Percentiles rank a stretch among this genome's conserved stretches.
Evolutionary conservation across 805 yeast species (phyloP).

Genomic region (Saccharomycopsis sp.): DNA sequence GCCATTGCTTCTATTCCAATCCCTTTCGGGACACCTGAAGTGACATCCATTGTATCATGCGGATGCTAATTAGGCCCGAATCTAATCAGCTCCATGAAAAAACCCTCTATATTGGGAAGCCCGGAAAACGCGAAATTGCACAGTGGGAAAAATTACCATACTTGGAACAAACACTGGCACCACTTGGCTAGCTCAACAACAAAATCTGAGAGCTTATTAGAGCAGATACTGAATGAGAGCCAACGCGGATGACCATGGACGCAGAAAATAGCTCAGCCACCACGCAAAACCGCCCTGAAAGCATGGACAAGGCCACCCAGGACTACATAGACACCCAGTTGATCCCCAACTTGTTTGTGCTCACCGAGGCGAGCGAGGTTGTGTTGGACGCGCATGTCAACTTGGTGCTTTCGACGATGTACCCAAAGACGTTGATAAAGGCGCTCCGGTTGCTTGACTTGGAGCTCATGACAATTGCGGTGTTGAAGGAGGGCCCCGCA

Average conservation of each 20-base stretch:
- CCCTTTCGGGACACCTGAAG: no score
- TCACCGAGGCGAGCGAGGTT: background rate
- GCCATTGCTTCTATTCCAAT: no score
- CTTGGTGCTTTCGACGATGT: slow-evolving; percentile 3
- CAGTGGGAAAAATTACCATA: background rate
- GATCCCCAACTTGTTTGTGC: background rate
- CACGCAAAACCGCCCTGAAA: no score
- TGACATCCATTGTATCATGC: no score
- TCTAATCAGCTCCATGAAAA: no score
- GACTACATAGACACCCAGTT: background rate
- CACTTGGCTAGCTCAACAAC: no score
- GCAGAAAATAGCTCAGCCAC: background rate
- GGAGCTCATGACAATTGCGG: slow-evolving; percentile 1
- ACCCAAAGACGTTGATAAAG: slow-evolving; percentile 12
- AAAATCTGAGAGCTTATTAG: no score
- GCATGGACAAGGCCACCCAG: no score
- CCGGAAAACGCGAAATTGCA: no score
- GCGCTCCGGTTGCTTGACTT: slow-evolving; percentile 15
- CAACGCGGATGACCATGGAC: background rate
- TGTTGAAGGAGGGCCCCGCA: background rate
- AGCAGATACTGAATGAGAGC: background rate
- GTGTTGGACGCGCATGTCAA: background rate
- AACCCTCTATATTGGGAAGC: no score
- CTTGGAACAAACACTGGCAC: no score
- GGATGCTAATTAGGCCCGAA: no score